Percentiles rank a stretch among this genome's conserved stretches.
Evolutionary conservation across 495 filamentous ascomycete species (phyloP).

Genomic region (Aspergillus sclerotioniger): DNA sequence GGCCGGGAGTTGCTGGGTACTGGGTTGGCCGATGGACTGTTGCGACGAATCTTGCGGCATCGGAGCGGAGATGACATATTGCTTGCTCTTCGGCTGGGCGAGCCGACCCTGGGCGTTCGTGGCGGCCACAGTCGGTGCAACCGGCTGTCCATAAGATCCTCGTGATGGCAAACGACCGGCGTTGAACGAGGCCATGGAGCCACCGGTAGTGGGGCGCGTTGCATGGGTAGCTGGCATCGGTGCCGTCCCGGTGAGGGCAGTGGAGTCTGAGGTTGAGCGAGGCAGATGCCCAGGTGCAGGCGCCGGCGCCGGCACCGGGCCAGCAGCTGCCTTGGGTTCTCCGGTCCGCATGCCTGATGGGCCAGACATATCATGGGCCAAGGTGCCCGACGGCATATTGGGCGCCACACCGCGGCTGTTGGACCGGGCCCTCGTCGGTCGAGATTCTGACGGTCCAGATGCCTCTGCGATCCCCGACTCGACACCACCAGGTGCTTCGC

Average conservation of each 20-base stretch:
- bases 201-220: conserved; percentile 74
- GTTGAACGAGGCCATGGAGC: conserved; percentile 71
- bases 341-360: conserved; percentile 8
- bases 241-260: conserved; percentile 43
- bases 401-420: conserved; percentile 13
- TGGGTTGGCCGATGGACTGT: conserved; percentile 56
- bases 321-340: conserved; percentile 13
- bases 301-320: conserved; percentile 8
- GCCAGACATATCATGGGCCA: conserved; percentile 10
- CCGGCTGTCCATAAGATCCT: conserved; percentile 85
- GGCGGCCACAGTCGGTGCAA: conserved; percentile 80
- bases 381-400: neutral
- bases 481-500: conserved; percentile 42
- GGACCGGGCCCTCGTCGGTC: conserved; percentile 21
- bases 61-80: conserved; percentile 73
- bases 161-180: conserved; percentile 67
- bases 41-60: conserved; percentile 53
- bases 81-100: conserved; percentile 75
- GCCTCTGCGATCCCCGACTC: conserved; percentile 15
- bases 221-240: conserved; percentile 41
- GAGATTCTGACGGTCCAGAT: conserved; percentile 15
- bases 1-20: conserved; percentile 47
- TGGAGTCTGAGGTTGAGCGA: conserved; percentile 57
- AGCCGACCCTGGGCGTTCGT: conserved; percentile 91
- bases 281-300: conserved; percentile 43